A percentile compares a stretch with the other conserved stretches of the same genome.
Conservation (phyloP, 2,329 filamentous ascomycete species). For the Orbilia blumenaviensis region DNA sequence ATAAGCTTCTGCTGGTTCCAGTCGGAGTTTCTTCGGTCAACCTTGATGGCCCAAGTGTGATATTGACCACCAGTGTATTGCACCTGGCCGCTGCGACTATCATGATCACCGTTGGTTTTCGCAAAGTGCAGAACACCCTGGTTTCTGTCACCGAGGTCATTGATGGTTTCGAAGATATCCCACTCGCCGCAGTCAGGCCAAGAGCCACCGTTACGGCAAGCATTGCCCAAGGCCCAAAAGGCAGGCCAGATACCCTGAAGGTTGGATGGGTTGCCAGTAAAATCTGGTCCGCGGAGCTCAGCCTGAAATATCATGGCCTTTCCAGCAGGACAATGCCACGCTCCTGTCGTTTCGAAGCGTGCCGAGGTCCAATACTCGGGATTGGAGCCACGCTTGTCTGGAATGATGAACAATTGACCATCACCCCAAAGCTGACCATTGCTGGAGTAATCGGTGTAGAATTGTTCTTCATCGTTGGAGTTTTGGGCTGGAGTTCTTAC, state of each 20-base stretch:
- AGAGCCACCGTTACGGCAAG: conserved; percentile 61
- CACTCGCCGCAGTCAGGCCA: conserved; percentile 64
- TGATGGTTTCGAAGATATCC: conserved; percentile 64
- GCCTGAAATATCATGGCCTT: conserved; percentile 62
- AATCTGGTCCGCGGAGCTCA: conserved; percentile 59
- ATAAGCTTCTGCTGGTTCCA: conserved; percentile 60
- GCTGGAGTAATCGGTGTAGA: conserved; percentile 63
- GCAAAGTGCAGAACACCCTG: conserved; percentile 65
- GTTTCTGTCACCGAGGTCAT: conserved; percentile 62
- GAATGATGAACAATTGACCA: conserved; percentile 61
- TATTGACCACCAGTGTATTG: conserved; percentile 61
- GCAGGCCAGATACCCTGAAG: conserved; percentile 62
- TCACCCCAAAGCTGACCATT: conserved; percentile 64
- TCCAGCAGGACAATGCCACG: conserved; percentile 60
- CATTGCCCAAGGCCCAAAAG: conserved; percentile 64
- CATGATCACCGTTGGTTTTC: conserved; percentile 62
- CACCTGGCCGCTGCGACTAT: conserved; percentile 58
- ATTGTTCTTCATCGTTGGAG: conserved; percentile 66
- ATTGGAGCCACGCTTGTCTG: conserved; percentile 57
- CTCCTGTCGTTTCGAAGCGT: conserved; percentile 62
- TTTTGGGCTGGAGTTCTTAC: conserved; percentile 51
- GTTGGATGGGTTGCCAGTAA: conserved; percentile 62
- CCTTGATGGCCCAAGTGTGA: conserved; percentile 59
- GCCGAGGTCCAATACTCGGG: conserved; percentile 62
- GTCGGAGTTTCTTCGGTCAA: conserved; percentile 59